These are phyloP conservation scores for Jatropha podagrica DNA, from an alignment of 441 rosid genomes.

Conservation along the genomic window DNA sequence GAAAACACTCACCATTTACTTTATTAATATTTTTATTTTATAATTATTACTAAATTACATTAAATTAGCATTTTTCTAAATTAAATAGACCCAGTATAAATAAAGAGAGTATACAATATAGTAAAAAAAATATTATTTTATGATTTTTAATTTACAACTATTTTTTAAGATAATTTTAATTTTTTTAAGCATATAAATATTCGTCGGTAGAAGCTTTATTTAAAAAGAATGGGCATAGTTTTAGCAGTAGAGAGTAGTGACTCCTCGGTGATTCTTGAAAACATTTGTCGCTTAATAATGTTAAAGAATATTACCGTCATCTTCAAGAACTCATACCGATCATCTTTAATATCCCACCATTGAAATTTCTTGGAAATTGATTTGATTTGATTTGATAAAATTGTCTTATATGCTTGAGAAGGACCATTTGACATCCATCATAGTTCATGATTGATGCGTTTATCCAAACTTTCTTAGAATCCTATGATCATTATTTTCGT, in stretches of 20 bases:
- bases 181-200: neutral
- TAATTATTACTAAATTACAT: neutral
- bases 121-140: too few relatives aligned
- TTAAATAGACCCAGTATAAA: too few relatives aligned
- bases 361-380: conserved; percentile 7
- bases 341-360: neutral
- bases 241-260: neutral
- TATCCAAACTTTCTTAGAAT: neutral
- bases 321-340: neutral
- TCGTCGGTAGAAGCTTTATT: neutral
- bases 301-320: neutral
- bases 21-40: neutral
- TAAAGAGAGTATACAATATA: too few relatives aligned
- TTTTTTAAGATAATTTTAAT: too few relatives aligned
- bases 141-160: neutral
- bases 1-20: neutral
- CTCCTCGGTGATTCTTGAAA: neutral
- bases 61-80: too few relatives aligned
- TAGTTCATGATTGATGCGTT: neutral
- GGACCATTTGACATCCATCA: neutral
- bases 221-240: neutral
- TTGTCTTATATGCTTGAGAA: neutral
- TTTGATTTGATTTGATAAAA: neutral
- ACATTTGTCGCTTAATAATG: neutral
- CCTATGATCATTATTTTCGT: neutral